Conservation (phyloP, 1,284 basidiomycete genomes). For the Mycosarcoma mackinlayi region DNA sequence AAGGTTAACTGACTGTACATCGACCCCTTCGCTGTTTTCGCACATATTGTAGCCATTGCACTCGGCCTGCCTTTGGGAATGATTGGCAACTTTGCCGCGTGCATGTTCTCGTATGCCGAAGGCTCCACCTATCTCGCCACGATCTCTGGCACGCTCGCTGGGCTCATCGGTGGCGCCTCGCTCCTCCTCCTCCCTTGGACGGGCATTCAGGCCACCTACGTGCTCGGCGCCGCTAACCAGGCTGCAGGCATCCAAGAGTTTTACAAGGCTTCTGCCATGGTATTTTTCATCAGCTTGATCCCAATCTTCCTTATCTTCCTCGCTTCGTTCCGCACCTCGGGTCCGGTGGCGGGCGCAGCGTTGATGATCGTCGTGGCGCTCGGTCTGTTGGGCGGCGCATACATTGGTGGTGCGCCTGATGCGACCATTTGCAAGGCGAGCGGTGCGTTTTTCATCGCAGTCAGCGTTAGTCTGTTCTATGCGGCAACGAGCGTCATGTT, state of each 20-base stretch:
- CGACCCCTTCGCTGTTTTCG: too few relatives aligned
- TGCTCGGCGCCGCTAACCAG: conserved; percentile 23
- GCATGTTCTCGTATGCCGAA: conserved; percentile 52
- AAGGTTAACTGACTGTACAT: background rate
- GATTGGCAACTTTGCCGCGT: conserved; percentile 52
- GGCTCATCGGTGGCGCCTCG: conserved; percentile 35
- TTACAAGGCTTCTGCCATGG: conserved; percentile 37
- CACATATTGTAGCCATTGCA: conserved; percentile 17
- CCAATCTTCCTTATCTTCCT: conserved; percentile 54
- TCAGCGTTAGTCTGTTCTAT: conserved; percentile 45
- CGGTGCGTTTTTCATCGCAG: conserved; percentile 50
- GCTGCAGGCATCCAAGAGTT: conserved; percentile 15
- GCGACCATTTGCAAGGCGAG: conserved; percentile 19
- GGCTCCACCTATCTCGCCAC: conserved; percentile 56
- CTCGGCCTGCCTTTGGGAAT: conserved; percentile 51
- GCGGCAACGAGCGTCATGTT: conserved; percentile 42
- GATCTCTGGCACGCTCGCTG: conserved; percentile 34
- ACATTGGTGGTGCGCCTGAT: conserved; percentile 26
- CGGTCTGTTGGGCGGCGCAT: conserved; percentile 28
- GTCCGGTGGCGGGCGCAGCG: conserved; percentile 27
- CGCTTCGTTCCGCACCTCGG: conserved; percentile 40
- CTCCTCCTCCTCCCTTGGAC: conserved; percentile 58
- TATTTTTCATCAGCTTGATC: conserved; percentile 49
- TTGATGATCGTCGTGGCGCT: conserved; percentile 47
- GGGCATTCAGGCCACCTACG: conserved; percentile 47